Base-by-base conservation (phyloP, 169 alveolate genomes). In the Eimeria falciformis region DNA sequence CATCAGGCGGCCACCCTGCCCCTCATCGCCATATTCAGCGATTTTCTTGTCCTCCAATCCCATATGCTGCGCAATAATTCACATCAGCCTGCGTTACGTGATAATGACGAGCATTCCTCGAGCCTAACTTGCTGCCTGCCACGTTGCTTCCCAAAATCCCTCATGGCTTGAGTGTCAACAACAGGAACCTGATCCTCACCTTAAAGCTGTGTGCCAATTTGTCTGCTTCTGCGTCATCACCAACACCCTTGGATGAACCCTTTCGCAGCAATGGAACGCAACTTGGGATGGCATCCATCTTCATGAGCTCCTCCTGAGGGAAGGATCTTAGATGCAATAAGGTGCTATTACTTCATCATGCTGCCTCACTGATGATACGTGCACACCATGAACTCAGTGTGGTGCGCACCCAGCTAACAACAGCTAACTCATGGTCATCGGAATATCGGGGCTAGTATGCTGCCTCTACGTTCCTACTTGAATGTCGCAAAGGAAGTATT, bases 1-100 rank as follows among this genome's bases (percentile, higher is more conserved):
- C 81, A 95, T 93, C 73, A 95, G 94, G 47, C 97, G 90, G 33
- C 95, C 97, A 50, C 97, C 97, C 75, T 95, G 96, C 7, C 96
- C 96, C n/a, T 66, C 79, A 47, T 95, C 97, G 47, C 96, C 96
- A 1, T 40, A 45, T 50, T 90, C 66, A 2, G 91, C 91, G 18
- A 78, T 65, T 17, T 75, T 83, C 12, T 56, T 56, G 77, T 79
- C 86, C 84, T 58, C 90, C 66, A 68, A 75, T 11, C 85, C 27
- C 83, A 71, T 71, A 12, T 43, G 58, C 83, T 71, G 58, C 21
- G 12, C 43, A 17, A 33, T 33, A 33, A 33, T 33, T 33, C 40
- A 33, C 40, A 33, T 33, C 40, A 33, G 40, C 40, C 40, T 33
- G 40, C 2, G 40, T 33, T 33, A 33, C 40, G 40, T 33, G 0